Conservation (phyloP, 2,329 filamentous ascomycete species). For the Paraconiothyrium brasiliense region DNA sequence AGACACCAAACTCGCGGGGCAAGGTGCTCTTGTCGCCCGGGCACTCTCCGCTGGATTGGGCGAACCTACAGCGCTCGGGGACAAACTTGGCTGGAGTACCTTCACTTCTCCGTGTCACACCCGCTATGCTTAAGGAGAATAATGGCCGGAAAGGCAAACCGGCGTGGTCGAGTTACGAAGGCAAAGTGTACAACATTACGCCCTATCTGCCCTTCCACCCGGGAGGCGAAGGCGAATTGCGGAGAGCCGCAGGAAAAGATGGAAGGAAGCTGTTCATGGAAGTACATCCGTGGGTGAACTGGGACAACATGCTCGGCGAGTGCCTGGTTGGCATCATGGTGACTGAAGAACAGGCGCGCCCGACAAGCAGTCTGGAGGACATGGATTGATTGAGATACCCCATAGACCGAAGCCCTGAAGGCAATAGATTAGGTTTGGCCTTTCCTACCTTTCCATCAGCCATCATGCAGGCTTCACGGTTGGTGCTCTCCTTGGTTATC, state of each 20-base stretch:
- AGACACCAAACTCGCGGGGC: conserved; percentile 57
- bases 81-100: conserved; percentile 58
- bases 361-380: conserved; percentile 58
- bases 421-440: conserved; percentile 3
- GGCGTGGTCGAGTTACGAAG: conserved; percentile 89
- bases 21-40: conserved; percentile 88
- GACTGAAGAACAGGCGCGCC: conserved; percentile 58
- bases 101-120: conserved; percentile 76
- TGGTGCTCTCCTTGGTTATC: not conserved
- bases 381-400: conserved; percentile 63
- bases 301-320: conserved; percentile 71
- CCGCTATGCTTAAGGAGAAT: conserved; percentile 77
- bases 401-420: conserved; percentile 20
- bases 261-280: conserved; percentile 70
- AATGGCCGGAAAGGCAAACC: conserved; percentile 86
- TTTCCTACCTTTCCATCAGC: not conserved
- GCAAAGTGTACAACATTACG: conserved; percentile 92
- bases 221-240: conserved; percentile 81
- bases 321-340: conserved; percentile 71
- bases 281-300: conserved; percentile 74
- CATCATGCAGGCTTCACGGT: too few relatives aligned
- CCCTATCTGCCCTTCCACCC: conserved; percentile 93
- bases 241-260: conserved; percentile 80
- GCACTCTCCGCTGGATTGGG: conserved; percentile 96
- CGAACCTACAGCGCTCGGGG: conserved; percentile 79